phyloP scores from a whole-genome alignment of 2,329 filamentous ascomycete species.

The Xylaria sp. region DNA sequence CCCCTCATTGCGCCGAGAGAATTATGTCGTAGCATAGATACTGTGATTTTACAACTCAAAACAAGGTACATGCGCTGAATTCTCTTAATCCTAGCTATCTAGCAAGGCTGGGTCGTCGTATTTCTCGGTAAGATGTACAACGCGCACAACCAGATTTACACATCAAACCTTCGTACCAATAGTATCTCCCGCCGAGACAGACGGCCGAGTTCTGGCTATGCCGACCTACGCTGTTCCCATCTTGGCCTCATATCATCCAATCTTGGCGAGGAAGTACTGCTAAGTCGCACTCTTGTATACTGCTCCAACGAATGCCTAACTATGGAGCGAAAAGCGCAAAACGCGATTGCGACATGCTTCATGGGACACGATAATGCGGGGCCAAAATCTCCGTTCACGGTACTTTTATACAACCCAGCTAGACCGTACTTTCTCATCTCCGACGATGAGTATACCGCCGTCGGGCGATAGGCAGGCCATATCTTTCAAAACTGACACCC shows the following conservation, averaged over 20 bases:
- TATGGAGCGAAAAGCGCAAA: background rate
- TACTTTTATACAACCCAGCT: background rate
- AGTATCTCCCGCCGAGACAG: constrained; percentile 12
- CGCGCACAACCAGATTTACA: constrained; percentile 1
- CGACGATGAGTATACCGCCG: background rate
- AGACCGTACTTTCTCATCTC: background rate
- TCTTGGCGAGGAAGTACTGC: constrained; percentile 24
- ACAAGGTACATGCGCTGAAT: background rate
- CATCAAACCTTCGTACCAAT: background rate
- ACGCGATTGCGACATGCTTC: background rate
- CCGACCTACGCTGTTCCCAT: constrained; percentile 7
- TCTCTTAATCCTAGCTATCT: background rate
- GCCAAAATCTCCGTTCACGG: background rate
- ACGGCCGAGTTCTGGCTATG: constrained; percentile 8
- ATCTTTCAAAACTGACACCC: background rate
- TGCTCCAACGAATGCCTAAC: background rate
- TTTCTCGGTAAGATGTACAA: background rate
- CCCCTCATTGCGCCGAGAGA: constrained; percentile 5
- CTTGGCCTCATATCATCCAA: constrained; percentile 20
- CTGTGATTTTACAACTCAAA: background rate
- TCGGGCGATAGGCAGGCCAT: constrained; percentile 8
- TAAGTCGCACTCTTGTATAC: constrained; percentile 28
- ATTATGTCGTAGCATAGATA: background rate
- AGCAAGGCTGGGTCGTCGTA: constrained; percentile 5
- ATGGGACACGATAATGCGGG: background rate